These are phyloP conservation scores for Ophiocytium majus DNA, from an alignment of 352 stramenopile species.

Conservation along the genomic window DNA sequence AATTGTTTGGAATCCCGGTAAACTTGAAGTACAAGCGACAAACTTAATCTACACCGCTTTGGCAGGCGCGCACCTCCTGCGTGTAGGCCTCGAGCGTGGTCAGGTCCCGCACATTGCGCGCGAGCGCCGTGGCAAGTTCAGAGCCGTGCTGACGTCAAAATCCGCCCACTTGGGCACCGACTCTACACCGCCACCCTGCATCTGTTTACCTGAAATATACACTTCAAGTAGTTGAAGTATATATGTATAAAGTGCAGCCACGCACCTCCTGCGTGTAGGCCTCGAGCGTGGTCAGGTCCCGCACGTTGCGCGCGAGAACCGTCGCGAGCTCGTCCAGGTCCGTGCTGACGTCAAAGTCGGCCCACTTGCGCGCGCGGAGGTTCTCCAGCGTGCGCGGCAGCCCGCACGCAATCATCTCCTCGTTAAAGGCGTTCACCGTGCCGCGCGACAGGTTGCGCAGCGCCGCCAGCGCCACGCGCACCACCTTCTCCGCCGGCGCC, in stretches of 20 bases:
- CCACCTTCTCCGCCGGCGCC: slow-evolving; percentile 94
- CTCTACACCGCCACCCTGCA: not conserved
- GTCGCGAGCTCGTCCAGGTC: slow-evolving; percentile 57
- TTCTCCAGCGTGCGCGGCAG: slow-evolving; percentile 89
- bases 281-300: slow-evolving; percentile 50
- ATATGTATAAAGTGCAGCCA: not conserved
- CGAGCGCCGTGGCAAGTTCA: slow-evolving; percentile 37
- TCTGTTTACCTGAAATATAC: slow-evolving; percentile 3
- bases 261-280: slow-evolving; percentile 52
- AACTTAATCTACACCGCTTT: no score
- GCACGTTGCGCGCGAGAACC: slow-evolving; percentile 44
- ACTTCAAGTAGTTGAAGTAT: not conserved
- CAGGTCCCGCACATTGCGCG: slow-evolving; percentile 47
- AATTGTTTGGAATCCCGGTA: no score
- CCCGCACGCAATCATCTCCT: slow-evolving; percentile 92
- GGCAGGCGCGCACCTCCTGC: slow-evolving; percentile 52
- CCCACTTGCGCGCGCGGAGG: slow-evolving; percentile 86
- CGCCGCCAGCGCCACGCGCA: slow-evolving; percentile 86
- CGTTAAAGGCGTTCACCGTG: slow-evolving; percentile 65
- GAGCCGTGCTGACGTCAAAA: not conserved
- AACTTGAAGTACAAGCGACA: no score
- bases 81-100: slow-evolving; percentile 53
- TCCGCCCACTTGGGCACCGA: not conserved
- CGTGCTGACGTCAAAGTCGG: slow-evolving; percentile 83
- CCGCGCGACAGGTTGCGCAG: slow-evolving; percentile 71